Evolutionary conservation across 352 stramenopile species (phyloP).

Genomic region (Paralagenidium karlingii): DNA sequence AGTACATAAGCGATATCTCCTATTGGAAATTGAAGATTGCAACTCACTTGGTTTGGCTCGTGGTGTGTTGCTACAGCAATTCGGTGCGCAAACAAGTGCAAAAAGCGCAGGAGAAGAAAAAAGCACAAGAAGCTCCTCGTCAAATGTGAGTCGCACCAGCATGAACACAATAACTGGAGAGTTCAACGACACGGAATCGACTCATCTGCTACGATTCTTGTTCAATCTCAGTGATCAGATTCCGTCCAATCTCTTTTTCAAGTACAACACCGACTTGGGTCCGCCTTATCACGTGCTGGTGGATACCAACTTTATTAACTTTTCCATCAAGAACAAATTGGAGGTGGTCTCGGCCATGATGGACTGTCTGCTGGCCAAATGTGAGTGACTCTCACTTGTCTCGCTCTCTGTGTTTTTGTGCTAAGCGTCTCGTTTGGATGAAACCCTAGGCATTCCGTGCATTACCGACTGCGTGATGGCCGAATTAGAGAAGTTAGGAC

Average conservation of each 20-base stretch:
- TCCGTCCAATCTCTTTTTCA: conserved; percentile 98
- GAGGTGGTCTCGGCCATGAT: conserved; percentile 99
- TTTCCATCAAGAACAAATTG: conserved; percentile 99
- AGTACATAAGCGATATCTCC: conserved; percentile 7
- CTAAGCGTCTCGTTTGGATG: neutral
- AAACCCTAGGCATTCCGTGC: conserved; percentile 76
- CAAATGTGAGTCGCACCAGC: conserved; percentile 70
- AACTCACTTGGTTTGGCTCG: neutral
- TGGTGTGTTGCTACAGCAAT: conserved; percentile 26
- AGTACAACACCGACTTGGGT: conserved; percentile 98
- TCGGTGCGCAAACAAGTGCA: conserved; percentile 58
- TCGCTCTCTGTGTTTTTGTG: neutral
- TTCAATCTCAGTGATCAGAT: conserved; percentile 87
- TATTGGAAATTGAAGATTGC: conserved; percentile 1
- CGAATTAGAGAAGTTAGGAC: conserved; percentile 98
- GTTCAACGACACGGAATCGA: neutral
- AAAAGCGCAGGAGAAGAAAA: conserved; percentile 79
- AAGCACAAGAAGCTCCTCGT: conserved; percentile 83
- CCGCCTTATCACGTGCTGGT: conserved; percentile 98
- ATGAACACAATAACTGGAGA: neutral
- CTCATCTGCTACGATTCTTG: neutral
- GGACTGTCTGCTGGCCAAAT: conserved; percentile 99
- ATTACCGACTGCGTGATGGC: conserved; percentile 99
- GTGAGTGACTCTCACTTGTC: conserved; percentile 28
- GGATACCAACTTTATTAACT: conserved; percentile 99